These are phyloP conservation scores for Globisporangium yorkense DNA, from an alignment of 352 stramenopile genomes.

Conservation along the genomic window DNA sequence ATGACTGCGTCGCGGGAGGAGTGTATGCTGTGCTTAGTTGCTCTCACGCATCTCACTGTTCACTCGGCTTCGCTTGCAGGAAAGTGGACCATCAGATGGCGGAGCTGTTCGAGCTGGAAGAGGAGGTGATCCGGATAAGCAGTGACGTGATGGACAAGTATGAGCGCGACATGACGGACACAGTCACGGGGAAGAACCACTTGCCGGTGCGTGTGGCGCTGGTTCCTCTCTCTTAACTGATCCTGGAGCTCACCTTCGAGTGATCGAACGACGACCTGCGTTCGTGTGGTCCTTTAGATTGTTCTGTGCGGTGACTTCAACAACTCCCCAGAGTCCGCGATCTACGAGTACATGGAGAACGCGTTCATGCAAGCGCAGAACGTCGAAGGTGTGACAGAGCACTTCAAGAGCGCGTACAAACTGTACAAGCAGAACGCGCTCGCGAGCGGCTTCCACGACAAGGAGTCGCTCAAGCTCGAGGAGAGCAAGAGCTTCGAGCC, in stretches of 20 bases:
- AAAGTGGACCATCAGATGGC: conserved; percentile 87
- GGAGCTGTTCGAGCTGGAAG: conserved; percentile 75
- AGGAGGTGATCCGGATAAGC: conserved; percentile 78
- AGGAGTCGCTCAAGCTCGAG: conserved; percentile 20
- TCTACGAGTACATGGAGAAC: conserved; percentile 87
- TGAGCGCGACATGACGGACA: conserved; percentile 46
- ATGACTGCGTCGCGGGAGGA: too few species aligned
- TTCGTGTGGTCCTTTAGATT: conserved; percentile 21
- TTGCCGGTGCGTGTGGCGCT: conserved; percentile 31
- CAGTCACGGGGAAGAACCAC: conserved; percentile 39
- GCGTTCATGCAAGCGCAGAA: conserved; percentile 85
- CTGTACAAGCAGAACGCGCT: conserved; percentile 54
- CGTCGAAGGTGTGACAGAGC: conserved; percentile 55
- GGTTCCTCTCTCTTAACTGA: not conserved
- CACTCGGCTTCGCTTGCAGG: conserved; percentile 14
- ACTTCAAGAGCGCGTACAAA: conserved; percentile 69
- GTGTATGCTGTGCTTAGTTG: not conserved
- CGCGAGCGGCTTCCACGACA: conserved; percentile 18
- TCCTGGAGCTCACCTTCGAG: not conserved
- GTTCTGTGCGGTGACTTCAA: conserved; percentile 86
- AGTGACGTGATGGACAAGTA: conserved; percentile 82
- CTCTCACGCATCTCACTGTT: not conserved
- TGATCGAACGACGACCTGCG: too few species aligned
- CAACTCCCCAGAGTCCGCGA: conserved; percentile 75
- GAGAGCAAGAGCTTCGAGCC: conserved; percentile 58